phyloP scores from a whole-genome alignment of 371 early-diverging fungal species.

The Mucor irregularis region DNA sequence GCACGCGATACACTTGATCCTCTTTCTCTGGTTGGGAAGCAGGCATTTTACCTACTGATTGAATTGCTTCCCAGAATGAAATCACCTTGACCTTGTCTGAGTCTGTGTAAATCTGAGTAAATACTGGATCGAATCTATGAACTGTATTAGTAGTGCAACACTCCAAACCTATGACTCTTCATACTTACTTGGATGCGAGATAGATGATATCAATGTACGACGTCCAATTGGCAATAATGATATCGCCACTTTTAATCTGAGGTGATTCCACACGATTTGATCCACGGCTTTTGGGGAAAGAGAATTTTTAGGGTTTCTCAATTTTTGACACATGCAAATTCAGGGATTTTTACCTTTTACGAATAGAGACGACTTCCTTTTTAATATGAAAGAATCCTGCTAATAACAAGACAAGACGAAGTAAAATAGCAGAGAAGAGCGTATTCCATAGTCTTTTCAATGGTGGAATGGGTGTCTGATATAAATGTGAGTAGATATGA shows the following conservation, averaged over 20 bases:
- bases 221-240: slow-evolving; percentile 81
- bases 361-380: slow-evolving; percentile 53
- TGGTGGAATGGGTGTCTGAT: slow-evolving; percentile 40
- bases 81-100: slow-evolving; percentile 54
- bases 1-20: slow-evolving; percentile 35
- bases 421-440: slow-evolving; percentile 34
- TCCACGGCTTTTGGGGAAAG: slow-evolving; percentile 13
- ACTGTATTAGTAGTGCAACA: background rate
- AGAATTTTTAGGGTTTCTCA: background rate
- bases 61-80: slow-evolving; percentile 63
- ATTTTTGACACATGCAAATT: slow-evolving; percentile 5
- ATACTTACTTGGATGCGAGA: slow-evolving; percentile 60
- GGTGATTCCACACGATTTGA: background rate
- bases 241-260: slow-evolving; percentile 58
- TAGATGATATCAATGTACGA: slow-evolving; percentile 86
- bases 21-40: background rate
- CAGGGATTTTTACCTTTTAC: slow-evolving; percentile 48
- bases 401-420: slow-evolving; percentile 57
- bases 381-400: slow-evolving; percentile 70
- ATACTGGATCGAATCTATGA: slow-evolving; percentile 66
- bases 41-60: slow-evolving; percentile 39
- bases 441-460: slow-evolving; percentile 43
- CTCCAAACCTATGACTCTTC: background rate
- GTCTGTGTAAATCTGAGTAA: slow-evolving; percentile 64
- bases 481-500: background rate